A percentile compares a stretch with the other conserved stretches of the same genome.
Evolutionary conservation across 2,329 filamentous ascomycete genomes (phyloP).

Genomic region (Alternaria sp.): DNA sequence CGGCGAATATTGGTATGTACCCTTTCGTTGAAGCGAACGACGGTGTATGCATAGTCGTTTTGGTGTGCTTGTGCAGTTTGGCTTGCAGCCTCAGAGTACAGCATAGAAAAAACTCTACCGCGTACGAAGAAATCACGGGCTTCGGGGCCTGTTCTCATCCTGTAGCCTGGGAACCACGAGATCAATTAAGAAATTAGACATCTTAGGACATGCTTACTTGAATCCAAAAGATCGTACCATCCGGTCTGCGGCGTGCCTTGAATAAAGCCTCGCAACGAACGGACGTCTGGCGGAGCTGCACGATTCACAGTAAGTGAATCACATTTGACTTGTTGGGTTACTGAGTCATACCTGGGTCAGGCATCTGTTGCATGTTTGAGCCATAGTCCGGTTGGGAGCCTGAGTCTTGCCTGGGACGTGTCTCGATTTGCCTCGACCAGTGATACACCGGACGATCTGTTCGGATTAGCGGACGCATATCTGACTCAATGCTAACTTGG

Average conservation of each 20-base stretch:
- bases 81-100: constrained; percentile 29
- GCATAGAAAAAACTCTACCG: constrained; percentile 36
- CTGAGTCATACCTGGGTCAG: constrained; percentile 2
- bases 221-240: constrained; percentile 20
- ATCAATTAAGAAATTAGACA: background rate
- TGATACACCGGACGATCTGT: background rate
- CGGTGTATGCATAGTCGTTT: constrained; percentile 19
- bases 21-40: constrained; percentile 22
- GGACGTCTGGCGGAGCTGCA: background rate
- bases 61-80: background rate
- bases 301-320: background rate
- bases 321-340: no score
- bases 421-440: background rate
- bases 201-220: constrained; percentile 4
- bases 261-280: background rate
- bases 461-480: background rate
- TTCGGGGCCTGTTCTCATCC: constrained; percentile 29
- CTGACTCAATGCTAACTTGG: background rate
- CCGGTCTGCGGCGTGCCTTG: constrained; percentile 12
- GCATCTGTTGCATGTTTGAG: background rate
- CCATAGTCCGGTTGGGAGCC: background rate
- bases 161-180: constrained; percentile 22
- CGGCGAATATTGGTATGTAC: constrained; percentile 39
- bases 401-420: background rate
- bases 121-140: constrained; percentile 26